Evolutionary conservation across 306 rosid species (phyloP).

Genomic region (Glycine latifolia): DNA sequence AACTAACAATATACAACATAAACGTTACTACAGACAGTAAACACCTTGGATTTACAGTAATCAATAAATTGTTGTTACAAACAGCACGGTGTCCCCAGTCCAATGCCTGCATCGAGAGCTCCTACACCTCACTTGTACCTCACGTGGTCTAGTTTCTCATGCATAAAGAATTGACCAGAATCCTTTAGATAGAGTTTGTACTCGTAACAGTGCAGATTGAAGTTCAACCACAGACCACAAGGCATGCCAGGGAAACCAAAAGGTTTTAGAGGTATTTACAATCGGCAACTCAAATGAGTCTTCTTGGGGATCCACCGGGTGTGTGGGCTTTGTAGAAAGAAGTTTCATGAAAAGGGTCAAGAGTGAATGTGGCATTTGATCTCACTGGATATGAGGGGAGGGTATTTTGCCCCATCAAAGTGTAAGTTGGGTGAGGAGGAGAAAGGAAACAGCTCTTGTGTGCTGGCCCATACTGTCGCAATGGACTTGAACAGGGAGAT

Average conservation of each 20-base stretch:
- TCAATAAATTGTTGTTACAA: constrained; percentile 52
- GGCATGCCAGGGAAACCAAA: constrained; percentile 52
- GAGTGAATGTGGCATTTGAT: constrained; percentile 58
- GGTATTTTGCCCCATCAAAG: constrained; percentile 62
- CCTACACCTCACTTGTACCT: constrained; percentile 24
- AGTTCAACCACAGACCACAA: constrained; percentile 10
- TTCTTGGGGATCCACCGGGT: constrained; percentile 84
- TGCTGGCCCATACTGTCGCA: constrained; percentile 68
- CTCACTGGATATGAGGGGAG: constrained; percentile 62
- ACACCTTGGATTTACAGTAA: constrained; percentile 53
- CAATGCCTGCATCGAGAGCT: constrained; percentile 29
- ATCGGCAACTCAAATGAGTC: constrained; percentile 61
- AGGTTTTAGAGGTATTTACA: constrained; percentile 59
- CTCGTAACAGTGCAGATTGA: constrained; percentile 29
- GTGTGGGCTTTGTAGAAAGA: constrained; percentile 61
- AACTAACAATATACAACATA: constrained; percentile 55
- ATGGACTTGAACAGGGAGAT: constrained; percentile 91
- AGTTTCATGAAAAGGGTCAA: constrained; percentile 69
- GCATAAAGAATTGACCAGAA: constrained; percentile 35
- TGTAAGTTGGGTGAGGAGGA: constrained; percentile 77
- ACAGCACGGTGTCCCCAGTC: constrained; percentile 44
- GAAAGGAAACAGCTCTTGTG: constrained; percentile 72
- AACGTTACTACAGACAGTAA: constrained; percentile 46
- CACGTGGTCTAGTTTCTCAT: constrained; percentile 17
- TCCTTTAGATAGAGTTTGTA: constrained; percentile 32